phyloP scores from a whole-genome alignment of 192 early-diverging fungal genomes.

The Linnemannia elongata region DNA sequence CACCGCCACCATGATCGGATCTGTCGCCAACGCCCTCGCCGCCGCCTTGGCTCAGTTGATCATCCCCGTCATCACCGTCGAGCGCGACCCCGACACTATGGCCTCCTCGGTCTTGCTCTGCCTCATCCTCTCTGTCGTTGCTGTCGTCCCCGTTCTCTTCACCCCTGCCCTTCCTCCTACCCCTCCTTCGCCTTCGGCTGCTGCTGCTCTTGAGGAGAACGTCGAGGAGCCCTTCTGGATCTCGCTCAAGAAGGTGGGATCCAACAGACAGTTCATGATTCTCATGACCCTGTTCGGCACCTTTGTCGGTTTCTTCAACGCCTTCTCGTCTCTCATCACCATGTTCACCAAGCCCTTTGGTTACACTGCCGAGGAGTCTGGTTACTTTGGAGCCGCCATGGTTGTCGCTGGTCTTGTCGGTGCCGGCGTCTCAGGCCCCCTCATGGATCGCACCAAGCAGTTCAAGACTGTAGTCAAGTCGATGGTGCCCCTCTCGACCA shows the following conservation, averaged over 20 bases:
- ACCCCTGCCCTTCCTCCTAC: slow-evolving; percentile 62
- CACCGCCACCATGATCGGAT: slow-evolving; percentile 66
- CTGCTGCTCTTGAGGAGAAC: slow-evolving; percentile 43
- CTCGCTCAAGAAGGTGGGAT: slow-evolving; percentile 54
- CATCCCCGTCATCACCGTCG: slow-evolving; percentile 59
- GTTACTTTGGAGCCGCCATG: slow-evolving; percentile 68
- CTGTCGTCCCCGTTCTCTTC: slow-evolving; percentile 59
- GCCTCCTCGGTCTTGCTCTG: slow-evolving; percentile 60
- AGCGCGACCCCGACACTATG: slow-evolving; percentile 27
- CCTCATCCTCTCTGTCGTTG: slow-evolving; percentile 54
- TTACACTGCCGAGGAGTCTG: slow-evolving; percentile 60
- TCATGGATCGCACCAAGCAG: slow-evolving; percentile 70
- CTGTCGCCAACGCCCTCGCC: slow-evolving; percentile 62
- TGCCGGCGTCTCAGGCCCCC: slow-evolving; percentile 61
- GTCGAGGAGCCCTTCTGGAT: slow-evolving; percentile 51
- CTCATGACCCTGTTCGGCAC: slow-evolving; percentile 64
- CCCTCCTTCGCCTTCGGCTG: slow-evolving; percentile 63
- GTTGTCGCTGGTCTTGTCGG: slow-evolving; percentile 72
- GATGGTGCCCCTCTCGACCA: slow-evolving; percentile 58
- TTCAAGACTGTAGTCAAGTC: slow-evolving; percentile 63
- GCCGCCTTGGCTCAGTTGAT: slow-evolving; percentile 65
- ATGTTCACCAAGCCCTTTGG: slow-evolving; percentile 63
- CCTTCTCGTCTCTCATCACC: slow-evolving; percentile 62
- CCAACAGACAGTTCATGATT: slow-evolving; percentile 63
- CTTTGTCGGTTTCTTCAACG: slow-evolving; percentile 64